These are phyloP conservation scores for Starmera caribaea DNA, from an alignment of 805 yeast genomes.

Conservation along the genomic window DNA sequence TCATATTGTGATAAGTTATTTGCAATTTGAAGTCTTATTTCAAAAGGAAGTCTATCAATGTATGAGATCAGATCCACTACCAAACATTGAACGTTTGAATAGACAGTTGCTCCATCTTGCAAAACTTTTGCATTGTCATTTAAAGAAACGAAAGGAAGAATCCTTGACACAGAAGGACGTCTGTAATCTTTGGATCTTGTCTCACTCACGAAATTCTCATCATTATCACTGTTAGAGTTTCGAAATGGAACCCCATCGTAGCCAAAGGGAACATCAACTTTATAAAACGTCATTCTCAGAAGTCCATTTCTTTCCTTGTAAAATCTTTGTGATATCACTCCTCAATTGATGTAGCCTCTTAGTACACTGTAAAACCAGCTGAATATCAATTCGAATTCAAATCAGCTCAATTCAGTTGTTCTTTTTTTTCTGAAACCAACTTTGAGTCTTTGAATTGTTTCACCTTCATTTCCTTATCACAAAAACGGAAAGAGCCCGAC, in stretches of 20 bases:
- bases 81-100: neutral
- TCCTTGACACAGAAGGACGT: neutral
- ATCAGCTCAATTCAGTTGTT: too few relatives aligned
- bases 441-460: too few relatives aligned
- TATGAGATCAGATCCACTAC: constrained; percentile 1
- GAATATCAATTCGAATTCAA: too few relatives aligned
- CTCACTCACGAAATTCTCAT: neutral
- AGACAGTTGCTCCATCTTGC: neutral
- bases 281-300: constrained; percentile 6
- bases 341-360: too few relatives aligned
- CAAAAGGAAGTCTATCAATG: constrained; percentile 28
- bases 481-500: too few relatives aligned
- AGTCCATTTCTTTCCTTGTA: constrained; percentile 2
- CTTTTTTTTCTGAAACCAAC: too few relatives aligned
- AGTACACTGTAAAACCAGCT: too few relatives aligned
- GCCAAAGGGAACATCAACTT: constrained; percentile 8
- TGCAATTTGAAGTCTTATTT: constrained; percentile 24
- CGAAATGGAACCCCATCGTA: constrained; percentile 8
- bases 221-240: neutral
- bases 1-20: constrained; percentile 29
- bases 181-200: constrained; percentile 1
- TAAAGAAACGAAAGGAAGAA: constrained; percentile 13
- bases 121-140: neutral
- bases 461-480: too few relatives aligned
- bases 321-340: too few relatives aligned